Base-by-base conservation (phyloP, 2,329 filamentous ascomycete genomes). In the Alternaria ethzedia region DNA sequence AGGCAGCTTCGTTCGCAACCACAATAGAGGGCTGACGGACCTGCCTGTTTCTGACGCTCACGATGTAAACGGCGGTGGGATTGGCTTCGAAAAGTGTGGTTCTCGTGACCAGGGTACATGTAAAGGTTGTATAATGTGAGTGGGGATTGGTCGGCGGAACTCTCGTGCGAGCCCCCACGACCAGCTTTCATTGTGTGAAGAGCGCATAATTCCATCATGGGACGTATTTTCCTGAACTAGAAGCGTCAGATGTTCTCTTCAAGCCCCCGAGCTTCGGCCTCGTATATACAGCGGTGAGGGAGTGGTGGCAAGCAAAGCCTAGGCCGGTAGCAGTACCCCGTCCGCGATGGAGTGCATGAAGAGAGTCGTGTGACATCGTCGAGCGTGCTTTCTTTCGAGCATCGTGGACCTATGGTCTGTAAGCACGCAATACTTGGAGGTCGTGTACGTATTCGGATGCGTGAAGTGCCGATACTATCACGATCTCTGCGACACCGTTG, bases 351-450 rank as follows among this genome's bases (percentile, higher is more conserved):
- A 32, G 15, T 8, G 26, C n/a, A 21, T 20, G 47, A 54, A 49
- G 52, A 59, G 44, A 43, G 59, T 44, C 21, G 60, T 63, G 30
- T 47, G 47, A 63, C 56, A 63, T 54, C 13, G 52, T 32, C 47
- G 17, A 59, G 8, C 6, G 26, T 44, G n/a, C 21, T 20, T 30
- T 25, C 9, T 11, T 59, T 60, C 13, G 26, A 60, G 43, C 5
- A 10, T 2, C 28, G 17, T n/a, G 23, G 50, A 11, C 15, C n/a
- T 36, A 13, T 55, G 6, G 25, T 21, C 10, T 20, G 20, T 45
- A 9, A 41, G 26, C 15, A 26, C n/a, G 12, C 8, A 11, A 41
- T 15, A 8, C 20, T 9, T 13, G 28, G 20, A 45, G n/a, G 45
- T 20, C n/a, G 32, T 46, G 36, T 41, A 44, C 32, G 7, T 32